A percentile compares a stretch with the other conserved stretches of the same genome.
Conservation (phyloP, 306 rosid species). For the Acacia confusa region DNA sequence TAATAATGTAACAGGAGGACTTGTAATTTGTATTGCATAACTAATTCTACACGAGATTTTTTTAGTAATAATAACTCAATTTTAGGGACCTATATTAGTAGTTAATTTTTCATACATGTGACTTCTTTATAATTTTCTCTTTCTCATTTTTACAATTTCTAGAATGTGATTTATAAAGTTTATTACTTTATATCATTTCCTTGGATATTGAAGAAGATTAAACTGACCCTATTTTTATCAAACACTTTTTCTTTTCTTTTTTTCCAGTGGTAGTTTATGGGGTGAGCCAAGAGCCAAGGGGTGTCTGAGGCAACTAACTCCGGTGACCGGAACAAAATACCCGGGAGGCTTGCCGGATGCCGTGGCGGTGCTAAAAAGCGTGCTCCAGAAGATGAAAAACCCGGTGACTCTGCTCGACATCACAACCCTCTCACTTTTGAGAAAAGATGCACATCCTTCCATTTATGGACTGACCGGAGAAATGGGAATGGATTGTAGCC, state of each 20-base stretch:
- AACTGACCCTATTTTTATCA: neutral
- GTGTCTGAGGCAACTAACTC: conserved; percentile 54
- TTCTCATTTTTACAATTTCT: neutral
- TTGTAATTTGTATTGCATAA: too few relatives aligned
- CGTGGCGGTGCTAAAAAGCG: conserved; percentile 59
- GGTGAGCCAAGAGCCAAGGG: conserved; percentile 65
- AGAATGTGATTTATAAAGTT: too few relatives aligned
- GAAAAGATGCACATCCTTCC: conserved; percentile 94
- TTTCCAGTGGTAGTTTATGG: conserved; percentile 72
- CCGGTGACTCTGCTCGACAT: conserved; percentile 75
- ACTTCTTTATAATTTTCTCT: neutral
- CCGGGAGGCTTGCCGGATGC: conserved; percentile 77
- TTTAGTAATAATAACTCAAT: too few relatives aligned
- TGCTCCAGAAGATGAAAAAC: conserved; percentile 43
- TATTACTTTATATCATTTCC: neutral
- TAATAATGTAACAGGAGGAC: neutral
- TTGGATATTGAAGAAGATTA: neutral
- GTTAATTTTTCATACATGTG: too few relatives aligned
- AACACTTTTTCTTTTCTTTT: conserved; percentile 22
- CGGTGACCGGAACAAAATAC: conserved; percentile 60
- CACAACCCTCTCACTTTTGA: conserved; percentile 67
- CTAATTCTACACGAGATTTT: too few relatives aligned
- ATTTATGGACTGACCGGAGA: conserved; percentile 60
- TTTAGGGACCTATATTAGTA: neutral
- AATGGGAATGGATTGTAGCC: conserved; percentile 71